Evolutionary conservation across 768 basidiomycete species (phyloP).

Genomic region (Mycena floridula): DNA sequence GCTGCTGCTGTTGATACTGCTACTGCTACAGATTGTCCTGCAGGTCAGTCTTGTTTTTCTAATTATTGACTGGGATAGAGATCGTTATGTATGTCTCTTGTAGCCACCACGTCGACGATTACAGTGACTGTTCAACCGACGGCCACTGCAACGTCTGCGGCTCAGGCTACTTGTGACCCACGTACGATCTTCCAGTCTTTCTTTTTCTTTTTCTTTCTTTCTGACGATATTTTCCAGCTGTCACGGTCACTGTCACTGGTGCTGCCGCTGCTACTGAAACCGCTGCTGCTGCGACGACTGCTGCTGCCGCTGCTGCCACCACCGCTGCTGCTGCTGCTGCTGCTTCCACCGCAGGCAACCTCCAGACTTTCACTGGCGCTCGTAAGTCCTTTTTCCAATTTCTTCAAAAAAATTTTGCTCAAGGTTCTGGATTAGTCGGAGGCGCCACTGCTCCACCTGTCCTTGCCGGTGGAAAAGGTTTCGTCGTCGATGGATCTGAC

Average conservation of each 20-base stretch:
- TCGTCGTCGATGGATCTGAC: conserved; percentile 31
- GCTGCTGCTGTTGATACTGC: conserved; percentile 15
- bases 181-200: no score
- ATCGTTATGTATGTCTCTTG: no score
- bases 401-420: not conserved
- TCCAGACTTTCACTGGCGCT: conserved; percentile 47
- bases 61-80: no score
- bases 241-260: conserved; percentile 7
- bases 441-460: conserved; percentile 39
- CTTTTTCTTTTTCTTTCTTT: no score
- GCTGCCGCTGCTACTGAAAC: conserved; percentile 1
- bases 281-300: conserved; percentile 4
- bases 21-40: conserved; percentile 5
- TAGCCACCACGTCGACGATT: no score
- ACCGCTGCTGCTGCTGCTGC: conserved; percentile 11
- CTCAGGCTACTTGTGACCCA: not conserved
- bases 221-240: not conserved
- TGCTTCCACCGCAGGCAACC: conserved; percentile 21
- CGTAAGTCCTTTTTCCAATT: conserved; percentile 22
- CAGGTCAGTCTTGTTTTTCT: not conserved
- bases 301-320: conserved; percentile 4
- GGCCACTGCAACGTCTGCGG: no score
- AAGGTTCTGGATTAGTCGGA: conserved; percentile 24
- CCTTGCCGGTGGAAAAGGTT: conserved; percentile 38
- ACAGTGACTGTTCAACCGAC: no score